Evolutionary conservation across 2,329 filamentous ascomycete genomes (phyloP).

Genomic region (Fusarium sp.): DNA sequence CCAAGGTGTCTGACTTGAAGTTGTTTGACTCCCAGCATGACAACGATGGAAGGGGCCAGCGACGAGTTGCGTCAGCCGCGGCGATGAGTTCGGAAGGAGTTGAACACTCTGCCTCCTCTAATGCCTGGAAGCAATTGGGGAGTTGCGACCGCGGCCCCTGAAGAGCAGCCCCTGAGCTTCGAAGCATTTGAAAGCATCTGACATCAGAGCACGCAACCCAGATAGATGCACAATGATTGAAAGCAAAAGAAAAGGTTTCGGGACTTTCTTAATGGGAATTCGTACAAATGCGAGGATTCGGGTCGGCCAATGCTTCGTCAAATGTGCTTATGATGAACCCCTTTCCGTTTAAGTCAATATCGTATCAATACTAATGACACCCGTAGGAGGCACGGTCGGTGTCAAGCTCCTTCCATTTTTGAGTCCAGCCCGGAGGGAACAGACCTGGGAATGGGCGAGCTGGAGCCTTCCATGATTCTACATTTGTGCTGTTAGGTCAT

Average conservation of each 20-base stretch:
- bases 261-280: no score
- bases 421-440: not conserved
- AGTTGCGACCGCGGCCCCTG: not conserved
- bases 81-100: not conserved
- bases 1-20: not conserved
- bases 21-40: not conserved
- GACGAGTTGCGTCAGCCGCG: not conserved
- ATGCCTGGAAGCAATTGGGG: not conserved
- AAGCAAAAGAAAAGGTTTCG: not conserved
- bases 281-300: not conserved
- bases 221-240: not conserved
- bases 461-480: not conserved
- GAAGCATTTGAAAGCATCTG: not conserved
- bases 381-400: not conserved
- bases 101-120: not conserved
- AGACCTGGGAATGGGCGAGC: not conserved
- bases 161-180: not conserved
- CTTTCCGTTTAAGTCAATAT: not conserved
- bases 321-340: not conserved
- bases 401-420: not conserved
- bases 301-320: not conserved
- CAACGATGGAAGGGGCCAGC: not conserved
- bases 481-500: not conserved
- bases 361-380: not conserved
- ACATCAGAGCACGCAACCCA: not conserved